Base-by-base conservation (phyloP, 495 filamentous ascomycete species). In the Parmelia sp. region DNA sequence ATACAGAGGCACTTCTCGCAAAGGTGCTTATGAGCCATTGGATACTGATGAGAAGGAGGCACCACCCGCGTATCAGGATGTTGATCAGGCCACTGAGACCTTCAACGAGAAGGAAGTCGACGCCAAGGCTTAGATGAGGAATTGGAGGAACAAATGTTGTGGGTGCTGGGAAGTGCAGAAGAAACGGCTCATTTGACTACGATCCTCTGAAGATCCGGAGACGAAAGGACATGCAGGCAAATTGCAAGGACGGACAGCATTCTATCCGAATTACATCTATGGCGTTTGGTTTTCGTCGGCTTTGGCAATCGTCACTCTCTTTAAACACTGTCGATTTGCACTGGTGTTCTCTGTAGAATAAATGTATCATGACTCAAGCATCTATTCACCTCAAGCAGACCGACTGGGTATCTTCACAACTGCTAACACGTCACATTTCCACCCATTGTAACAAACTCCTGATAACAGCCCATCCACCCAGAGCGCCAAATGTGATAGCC, bases 401-500 rank as follows among this genome's bases (percentile, higher is more conserved):
- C 12, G 25, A n/a, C 3, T 60, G 58, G 58, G 58, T 45, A 60
- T 60, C 58, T 25, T 44, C 23, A 15, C 29, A 21, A 44, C 23
- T 40, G 29, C 12, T 55, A 17, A 23, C 17, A 19, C 29, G 3
- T n/a, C 25, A 12, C 8, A 17, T 14, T 25, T 40, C 14, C 27
- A 39, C 23, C n/a, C n/a, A 45, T 19, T 64, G 12, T 44, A 68
- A 58, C 45, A 70, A 33, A 62, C 58, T 64, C 36, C 47, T 39
- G 15, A 71, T 51, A 27, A 69, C 37, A 19, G 44, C 44, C 79
- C 81, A 83, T 47, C 74, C 79, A 15, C 80, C 79, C 1, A 80
- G 21, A 21, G 77, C 60, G 9, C 79, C 79, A 25, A 82, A 57
- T 21, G 72, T 45, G 23, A 76, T 70, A 12, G 76, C 80, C 53